These are phyloP conservation scores for Beauveria medogensis DNA, from an alignment of 2,329 filamentous ascomycete genomes.

Conservation along the genomic window DNA sequence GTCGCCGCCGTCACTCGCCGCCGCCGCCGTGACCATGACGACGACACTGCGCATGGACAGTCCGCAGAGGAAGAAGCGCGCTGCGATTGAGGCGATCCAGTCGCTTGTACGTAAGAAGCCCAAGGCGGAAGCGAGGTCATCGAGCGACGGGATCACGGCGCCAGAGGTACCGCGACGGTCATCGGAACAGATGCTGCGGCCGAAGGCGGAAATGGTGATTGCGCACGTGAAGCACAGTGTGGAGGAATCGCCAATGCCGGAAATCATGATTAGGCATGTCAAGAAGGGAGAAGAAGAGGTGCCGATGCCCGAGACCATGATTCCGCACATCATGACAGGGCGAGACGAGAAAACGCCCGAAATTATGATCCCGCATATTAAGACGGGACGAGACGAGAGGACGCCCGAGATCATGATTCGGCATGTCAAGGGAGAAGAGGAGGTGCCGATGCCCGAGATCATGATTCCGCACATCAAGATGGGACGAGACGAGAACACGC, in stretches of 20 bases:
- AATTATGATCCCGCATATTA: neutral
- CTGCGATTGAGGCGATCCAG: slow-evolving; percentile 56
- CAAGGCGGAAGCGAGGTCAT: slow-evolving; percentile 3
- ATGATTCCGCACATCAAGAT: neutral
- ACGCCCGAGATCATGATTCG: neutral
- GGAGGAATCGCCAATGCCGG: neutral
- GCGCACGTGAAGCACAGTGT: neutral
- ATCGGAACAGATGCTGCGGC: neutral
- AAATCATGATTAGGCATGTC: neutral
- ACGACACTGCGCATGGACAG: slow-evolving; percentile 33
- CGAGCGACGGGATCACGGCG: neutral
- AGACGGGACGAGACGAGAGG: neutral
- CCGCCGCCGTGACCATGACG: slow-evolving; percentile 21
- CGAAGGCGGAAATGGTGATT: neutral
- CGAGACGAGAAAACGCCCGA: neutral
- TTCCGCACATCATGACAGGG: neutral
- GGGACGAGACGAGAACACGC: neutral
- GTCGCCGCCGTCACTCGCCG: slow-evolving; percentile 10
- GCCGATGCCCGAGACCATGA: neutral
- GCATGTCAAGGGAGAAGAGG: neutral
- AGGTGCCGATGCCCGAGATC: neutral
- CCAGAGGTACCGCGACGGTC: neutral
- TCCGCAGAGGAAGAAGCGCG: slow-evolving; percentile 45
- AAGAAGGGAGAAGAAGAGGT: neutral
- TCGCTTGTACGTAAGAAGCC: slow-evolving; percentile 45